These are phyloP conservation scores for Aspergillus sp. DNA, from an alignment of 2,329 filamentous ascomycete genomes.

Conservation along the genomic window DNA sequence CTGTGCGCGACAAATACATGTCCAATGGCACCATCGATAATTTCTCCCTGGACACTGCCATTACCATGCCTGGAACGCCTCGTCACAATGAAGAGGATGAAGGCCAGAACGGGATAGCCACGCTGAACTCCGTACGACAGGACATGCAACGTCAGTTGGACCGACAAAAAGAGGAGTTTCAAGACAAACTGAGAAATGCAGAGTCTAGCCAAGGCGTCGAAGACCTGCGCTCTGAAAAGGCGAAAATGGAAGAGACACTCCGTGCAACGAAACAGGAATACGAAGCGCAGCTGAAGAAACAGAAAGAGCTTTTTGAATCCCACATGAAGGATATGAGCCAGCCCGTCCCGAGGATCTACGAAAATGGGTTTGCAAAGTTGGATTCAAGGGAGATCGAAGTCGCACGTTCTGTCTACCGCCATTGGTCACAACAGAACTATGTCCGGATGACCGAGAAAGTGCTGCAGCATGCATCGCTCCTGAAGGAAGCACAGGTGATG, in stretches of 20 bases:
- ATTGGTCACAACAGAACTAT: slow-evolving; percentile 82
- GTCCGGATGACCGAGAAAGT: slow-evolving; percentile 92
- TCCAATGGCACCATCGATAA: slow-evolving; percentile 94
- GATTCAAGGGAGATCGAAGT: slow-evolving; percentile 69
- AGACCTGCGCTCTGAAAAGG: slow-evolving; percentile 78
- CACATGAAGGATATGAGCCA: slow-evolving; percentile 73
- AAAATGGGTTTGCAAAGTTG: slow-evolving; percentile 51
- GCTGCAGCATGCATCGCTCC: slow-evolving; percentile 76
- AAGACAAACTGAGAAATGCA: slow-evolving; percentile 71
- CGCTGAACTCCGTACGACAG: slow-evolving; percentile 70
- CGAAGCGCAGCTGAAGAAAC: slow-evolving; percentile 77
- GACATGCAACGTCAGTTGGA: slow-evolving; percentile 82
- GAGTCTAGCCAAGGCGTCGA: slow-evolving; percentile 73
- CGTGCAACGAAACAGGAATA: slow-evolving; percentile 79
- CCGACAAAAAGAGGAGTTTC: slow-evolving; percentile 78
- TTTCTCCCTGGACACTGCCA: slow-evolving; percentile 87
- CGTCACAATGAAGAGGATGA: slow-evolving; percentile 68
- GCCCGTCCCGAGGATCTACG: slow-evolving; percentile 53
- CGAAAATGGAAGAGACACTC: slow-evolving; percentile 78
- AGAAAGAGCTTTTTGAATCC: slow-evolving; percentile 79
- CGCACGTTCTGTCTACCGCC: slow-evolving; percentile 64
- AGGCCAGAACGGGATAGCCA: slow-evolving; percentile 49
- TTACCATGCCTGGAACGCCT: slow-evolving; percentile 93
- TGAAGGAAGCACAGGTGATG: slow-evolving; percentile 98
- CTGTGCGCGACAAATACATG: slow-evolving; percentile 89